Conservation (phyloP, 2,329 filamentous ascomycete species). For the Alternaria metachromatica region DNA sequence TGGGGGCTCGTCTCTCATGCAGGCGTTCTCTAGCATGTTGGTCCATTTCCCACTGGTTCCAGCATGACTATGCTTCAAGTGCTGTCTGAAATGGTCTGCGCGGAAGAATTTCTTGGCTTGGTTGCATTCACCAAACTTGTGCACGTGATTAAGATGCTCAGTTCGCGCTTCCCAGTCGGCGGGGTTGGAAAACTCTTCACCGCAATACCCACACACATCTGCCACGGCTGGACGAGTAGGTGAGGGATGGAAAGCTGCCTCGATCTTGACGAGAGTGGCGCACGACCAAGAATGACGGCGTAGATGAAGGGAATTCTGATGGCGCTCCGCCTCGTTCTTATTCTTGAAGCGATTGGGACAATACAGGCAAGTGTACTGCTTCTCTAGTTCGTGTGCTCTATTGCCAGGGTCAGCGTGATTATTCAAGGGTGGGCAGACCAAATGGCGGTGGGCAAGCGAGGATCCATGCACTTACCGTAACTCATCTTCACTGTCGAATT, state of each 20-base stretch:
- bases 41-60: slow-evolving; percentile 99
- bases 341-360: slow-evolving; percentile 98
- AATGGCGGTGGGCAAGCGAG: slow-evolving; percentile 34
- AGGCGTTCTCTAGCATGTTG: slow-evolving; percentile 95
- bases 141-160: slow-evolving; percentile 85
- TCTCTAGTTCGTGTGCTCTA: slow-evolving; percentile 89
- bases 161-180: slow-evolving; percentile 88
- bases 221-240: slow-evolving; percentile 65
- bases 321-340: slow-evolving; percentile 96
- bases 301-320: slow-evolving; percentile 93
- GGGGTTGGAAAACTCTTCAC: slow-evolving; percentile 86
- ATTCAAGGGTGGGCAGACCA: slow-evolving; percentile 13
- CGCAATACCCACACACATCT: slow-evolving; percentile 94
- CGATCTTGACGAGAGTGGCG: slow-evolving; percentile 74
- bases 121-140: slow-evolving; percentile 98
- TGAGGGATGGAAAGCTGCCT: slow-evolving; percentile 87
- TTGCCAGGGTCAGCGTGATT: slow-evolving; percentile 27
- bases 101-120: slow-evolving; percentile 98
- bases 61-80: slow-evolving; percentile 96
- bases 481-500: slow-evolving; percentile 85
- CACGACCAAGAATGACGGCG: slow-evolving; percentile 97
- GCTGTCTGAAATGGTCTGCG: slow-evolving; percentile 96
- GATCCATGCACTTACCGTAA: slow-evolving; percentile 69
- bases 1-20: slow-evolving; percentile 87
- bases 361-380: slow-evolving; percentile 92